Percentiles rank a stretch among this genome's conserved stretches.
Conservation (phyloP, 257 asterid genomes). For the Solanum chmielewskii region DNA sequence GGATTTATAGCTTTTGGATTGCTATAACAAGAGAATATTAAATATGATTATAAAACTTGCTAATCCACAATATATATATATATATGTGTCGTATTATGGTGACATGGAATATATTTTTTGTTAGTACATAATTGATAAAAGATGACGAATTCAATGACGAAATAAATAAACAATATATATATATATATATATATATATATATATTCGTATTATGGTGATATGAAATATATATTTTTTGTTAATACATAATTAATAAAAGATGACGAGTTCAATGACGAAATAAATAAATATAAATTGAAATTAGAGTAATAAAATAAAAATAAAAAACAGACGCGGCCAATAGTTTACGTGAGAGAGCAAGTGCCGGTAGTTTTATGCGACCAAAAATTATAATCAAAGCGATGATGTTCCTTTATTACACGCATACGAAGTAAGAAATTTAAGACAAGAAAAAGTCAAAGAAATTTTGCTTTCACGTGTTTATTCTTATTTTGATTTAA, state of each 20-base stretch:
- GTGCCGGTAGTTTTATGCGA: constrained; percentile 41
- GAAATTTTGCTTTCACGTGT: not conserved
- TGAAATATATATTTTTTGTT: too few relatives aligned
- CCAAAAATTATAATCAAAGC: constrained; percentile 5
- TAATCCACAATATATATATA: not conserved
- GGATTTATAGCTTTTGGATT: not conserved
- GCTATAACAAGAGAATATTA: not conserved
- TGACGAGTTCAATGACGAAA: constrained; percentile 31
- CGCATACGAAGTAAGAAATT: not conserved
- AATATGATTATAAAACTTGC: not conserved
- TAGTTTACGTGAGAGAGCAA: not conserved
- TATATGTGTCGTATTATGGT: too few relatives aligned
- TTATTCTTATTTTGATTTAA: too few relatives aligned
- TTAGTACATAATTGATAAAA: too few relatives aligned
- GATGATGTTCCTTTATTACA: not conserved
- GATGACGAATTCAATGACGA: constrained; percentile 16
- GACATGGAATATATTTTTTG: too few relatives aligned
- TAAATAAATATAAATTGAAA: not conserved
- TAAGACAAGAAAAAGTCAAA: not conserved
- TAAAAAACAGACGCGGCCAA: constrained; percentile 15
- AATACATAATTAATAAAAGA: not conserved
- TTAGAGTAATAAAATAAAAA: not conserved
- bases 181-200: too few relatives aligned
- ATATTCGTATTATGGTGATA: too few relatives aligned
- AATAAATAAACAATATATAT: not conserved